These are phyloP conservation scores for Candida sithepensis DNA, from an alignment of 805 yeast species.

Conservation along the genomic window DNA sequence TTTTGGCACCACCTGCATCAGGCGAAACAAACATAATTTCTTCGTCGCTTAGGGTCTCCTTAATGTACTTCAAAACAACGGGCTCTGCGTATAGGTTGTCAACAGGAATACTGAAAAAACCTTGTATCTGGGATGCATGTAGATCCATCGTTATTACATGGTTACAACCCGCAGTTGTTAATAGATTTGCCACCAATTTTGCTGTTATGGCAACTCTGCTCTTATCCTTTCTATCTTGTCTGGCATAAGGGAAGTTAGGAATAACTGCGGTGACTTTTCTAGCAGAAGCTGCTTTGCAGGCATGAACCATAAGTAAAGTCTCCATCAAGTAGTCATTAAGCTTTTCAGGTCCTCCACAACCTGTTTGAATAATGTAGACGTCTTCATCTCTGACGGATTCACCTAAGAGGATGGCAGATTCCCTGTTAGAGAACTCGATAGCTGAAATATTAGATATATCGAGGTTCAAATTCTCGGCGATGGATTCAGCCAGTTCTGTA, in stretches of 20 bases:
- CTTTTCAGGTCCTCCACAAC: conserved; percentile 71
- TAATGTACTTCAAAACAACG: conserved; percentile 75
- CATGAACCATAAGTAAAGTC: conserved; percentile 82
- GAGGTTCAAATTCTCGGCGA: conserved; percentile 63
- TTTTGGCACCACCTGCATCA: conserved; percentile 98
- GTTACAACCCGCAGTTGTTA: conserved; percentile 91
- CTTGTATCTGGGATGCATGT: conserved; percentile 97
- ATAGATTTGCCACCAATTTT: conserved; percentile 83
- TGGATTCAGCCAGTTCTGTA: conserved; percentile 72
- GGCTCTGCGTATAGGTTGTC: conserved; percentile 97
- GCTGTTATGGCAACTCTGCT: conserved; percentile 97
- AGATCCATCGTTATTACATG: conserved; percentile 96
- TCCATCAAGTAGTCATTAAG: conserved; percentile 88
- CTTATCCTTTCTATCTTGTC: conserved; percentile 96
- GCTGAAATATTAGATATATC: conserved; percentile 74
- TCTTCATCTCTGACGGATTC: conserved; percentile 91
- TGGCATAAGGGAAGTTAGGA: conserved; percentile 94
- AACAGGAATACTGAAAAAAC: conserved; percentile 92
- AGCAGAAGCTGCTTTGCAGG: conserved; percentile 95
- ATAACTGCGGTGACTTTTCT: conserved; percentile 90
- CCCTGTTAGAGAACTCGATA: conserved; percentile 81
- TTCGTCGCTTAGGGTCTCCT: conserved; percentile 52
- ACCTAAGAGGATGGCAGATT: conserved; percentile 83
- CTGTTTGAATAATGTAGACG: conserved; percentile 80
- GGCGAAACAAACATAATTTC: conserved; percentile 85